phyloP scores from a whole-genome alignment of 768 basidiomycete genomes.

The Lentinula sp. region DNA sequence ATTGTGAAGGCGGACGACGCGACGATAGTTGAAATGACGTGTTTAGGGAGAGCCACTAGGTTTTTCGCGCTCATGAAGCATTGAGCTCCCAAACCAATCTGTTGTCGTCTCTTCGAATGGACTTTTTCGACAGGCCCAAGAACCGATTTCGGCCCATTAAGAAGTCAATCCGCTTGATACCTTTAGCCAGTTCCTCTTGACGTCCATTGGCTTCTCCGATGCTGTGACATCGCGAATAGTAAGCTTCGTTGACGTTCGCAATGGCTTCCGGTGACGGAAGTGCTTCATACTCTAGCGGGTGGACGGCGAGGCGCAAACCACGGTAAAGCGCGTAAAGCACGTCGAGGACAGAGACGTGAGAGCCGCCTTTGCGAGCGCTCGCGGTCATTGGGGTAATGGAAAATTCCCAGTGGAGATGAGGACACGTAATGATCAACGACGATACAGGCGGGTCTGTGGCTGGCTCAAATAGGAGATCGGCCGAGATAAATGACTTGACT shows the following conservation, averaged over 20 bases:
- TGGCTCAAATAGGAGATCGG: conserved; percentile 29
- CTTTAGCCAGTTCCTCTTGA: conserved; percentile 36
- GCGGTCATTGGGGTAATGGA: conserved; percentile 20
- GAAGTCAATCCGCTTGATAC: conserved; percentile 52
- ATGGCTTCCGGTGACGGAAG: conserved; percentile 25
- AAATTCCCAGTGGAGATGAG: conserved; percentile 21
- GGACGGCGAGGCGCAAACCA: conserved; percentile 34
- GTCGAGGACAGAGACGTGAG: conserved; percentile 34
- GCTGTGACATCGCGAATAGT: conserved; percentile 30
- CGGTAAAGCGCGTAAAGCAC: conserved; percentile 41
- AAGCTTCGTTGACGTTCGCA: conserved; percentile 34
- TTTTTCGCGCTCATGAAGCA: background rate
- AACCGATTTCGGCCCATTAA: conserved; percentile 33
- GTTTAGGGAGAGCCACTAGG: background rate
- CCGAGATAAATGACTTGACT: conserved; percentile 16
- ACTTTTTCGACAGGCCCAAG: conserved; percentile 25
- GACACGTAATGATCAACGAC: conserved; percentile 26
- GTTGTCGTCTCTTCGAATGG: background rate
- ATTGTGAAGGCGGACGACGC: background rate
- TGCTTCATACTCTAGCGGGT: conserved; percentile 30
- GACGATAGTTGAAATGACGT: background rate
- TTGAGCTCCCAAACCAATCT: conserved; percentile 4
- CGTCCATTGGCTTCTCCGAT: conserved; percentile 21
- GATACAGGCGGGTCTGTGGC: conserved; percentile 37
- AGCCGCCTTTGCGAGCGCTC: conserved; percentile 12